These are phyloP conservation scores for Pseudevernia furfuracea DNA, from an alignment of 495 filamentous ascomycete genomes.

Conservation along the genomic window DNA sequence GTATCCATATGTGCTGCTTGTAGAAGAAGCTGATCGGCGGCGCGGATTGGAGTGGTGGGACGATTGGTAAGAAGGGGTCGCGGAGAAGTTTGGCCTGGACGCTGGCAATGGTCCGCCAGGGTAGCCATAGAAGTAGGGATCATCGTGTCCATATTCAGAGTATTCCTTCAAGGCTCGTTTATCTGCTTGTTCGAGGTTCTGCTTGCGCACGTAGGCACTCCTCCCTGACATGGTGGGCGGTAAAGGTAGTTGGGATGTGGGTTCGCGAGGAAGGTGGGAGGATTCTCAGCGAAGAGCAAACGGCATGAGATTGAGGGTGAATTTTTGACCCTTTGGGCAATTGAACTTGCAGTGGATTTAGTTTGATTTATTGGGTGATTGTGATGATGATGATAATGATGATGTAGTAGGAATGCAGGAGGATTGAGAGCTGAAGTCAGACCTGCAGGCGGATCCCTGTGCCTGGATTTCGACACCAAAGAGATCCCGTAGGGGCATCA, in stretches of 20 bases:
- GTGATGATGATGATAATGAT: no score
- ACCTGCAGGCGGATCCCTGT: background rate
- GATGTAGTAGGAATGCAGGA: background rate
- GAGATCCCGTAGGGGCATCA: background rate
- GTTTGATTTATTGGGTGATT: no score
- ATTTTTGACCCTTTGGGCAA: background rate
- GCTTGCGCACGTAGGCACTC: conserved; percentile 28
- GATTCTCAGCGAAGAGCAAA: background rate
- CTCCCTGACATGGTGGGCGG: conserved; percentile 25
- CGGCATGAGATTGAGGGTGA: background rate
- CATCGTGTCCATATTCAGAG: conserved; percentile 22
- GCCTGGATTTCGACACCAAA: conserved; percentile 3
- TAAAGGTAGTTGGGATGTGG: background rate
- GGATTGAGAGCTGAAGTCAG: background rate
- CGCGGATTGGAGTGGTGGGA: conserved; percentile 21
- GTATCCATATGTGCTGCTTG: conserved; percentile 28
- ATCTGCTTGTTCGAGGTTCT: conserved; percentile 24
- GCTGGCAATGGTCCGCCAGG: conserved; percentile 14
- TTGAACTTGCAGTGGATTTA: background rate
- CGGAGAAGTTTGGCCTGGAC: conserved; percentile 20
- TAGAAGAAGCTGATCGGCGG: conserved; percentile 26
- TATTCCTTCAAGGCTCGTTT: conserved; percentile 22
- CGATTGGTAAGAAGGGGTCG: conserved; percentile 25
- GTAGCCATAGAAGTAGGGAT: conserved; percentile 25
- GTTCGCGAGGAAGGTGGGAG: background rate